A percentile compares a stretch with the other conserved stretches of the same genome.
phyloP scores from a whole-genome alignment of 2,329 filamentous ascomycete genomes.

The Trichoderma koningiopsis region DNA sequence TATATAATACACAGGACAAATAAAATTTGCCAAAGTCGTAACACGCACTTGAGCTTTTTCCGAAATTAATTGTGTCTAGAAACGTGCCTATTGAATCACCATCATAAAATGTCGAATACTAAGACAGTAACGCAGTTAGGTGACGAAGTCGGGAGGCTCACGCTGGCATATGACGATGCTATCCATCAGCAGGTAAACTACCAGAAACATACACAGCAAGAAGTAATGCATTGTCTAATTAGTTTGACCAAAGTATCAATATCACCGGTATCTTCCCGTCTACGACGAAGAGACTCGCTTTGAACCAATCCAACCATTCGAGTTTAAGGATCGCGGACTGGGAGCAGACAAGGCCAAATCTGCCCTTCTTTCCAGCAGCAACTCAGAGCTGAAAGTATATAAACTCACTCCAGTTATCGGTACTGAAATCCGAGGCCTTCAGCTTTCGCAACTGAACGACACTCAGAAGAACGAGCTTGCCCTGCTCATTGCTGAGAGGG shows the following conservation, averaged over 20 bases:
- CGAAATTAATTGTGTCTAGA: background rate
- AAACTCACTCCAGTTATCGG: slow-evolving; percentile 50
- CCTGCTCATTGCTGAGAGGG: slow-evolving; percentile 48
- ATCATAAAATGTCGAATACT: slow-evolving; percentile 13
- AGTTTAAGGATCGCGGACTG: slow-evolving; percentile 37
- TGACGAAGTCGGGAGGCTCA: slow-evolving; percentile 5
- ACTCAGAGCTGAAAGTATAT: slow-evolving; percentile 38
- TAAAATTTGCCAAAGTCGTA: background rate
- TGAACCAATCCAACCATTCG: slow-evolving; percentile 20
- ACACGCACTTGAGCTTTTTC: background rate
- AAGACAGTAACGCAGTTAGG: slow-evolving; percentile 2
- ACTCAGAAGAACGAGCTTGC: slow-evolving; percentile 55
- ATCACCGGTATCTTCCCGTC: slow-evolving; percentile 16
- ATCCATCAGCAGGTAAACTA: slow-evolving; percentile 11
- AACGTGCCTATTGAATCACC: background rate
- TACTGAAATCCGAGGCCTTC: slow-evolving; percentile 43
- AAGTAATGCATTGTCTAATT: background rate
- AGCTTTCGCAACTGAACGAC: slow-evolving; percentile 48
- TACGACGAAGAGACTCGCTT: slow-evolving; percentile 22
- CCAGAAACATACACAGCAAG: too few species aligned
- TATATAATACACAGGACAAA: background rate
- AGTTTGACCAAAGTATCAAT: background rate
- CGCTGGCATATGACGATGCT: slow-evolving; percentile 11
- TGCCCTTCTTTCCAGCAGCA: slow-evolving; percentile 39
- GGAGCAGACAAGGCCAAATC: slow-evolving; percentile 50